A percentile compares a stretch with the other conserved stretches of the same genome.
phyloP scores from a whole-genome alignment of 306 rosid genomes.

The Benincasa hispida region DNA sequence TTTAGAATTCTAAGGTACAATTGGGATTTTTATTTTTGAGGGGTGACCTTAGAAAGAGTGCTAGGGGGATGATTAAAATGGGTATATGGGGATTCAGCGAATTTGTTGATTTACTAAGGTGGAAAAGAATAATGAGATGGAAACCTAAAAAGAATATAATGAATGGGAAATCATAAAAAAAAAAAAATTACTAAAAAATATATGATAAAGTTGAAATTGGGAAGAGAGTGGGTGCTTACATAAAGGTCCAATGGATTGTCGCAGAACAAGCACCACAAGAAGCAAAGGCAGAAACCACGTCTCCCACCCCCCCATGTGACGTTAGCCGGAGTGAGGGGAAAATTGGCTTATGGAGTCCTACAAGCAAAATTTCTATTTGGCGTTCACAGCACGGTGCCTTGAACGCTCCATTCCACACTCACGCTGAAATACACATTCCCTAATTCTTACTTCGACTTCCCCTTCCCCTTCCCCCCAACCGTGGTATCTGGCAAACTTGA shows the following conservation, averaged over 20 bases:
- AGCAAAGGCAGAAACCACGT: conserved; percentile 6
- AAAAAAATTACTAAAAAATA: background rate
- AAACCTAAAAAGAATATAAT: background rate
- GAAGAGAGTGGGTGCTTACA: background rate
- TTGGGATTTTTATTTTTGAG: background rate
- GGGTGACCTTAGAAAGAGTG: background rate
- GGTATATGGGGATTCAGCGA: background rate
- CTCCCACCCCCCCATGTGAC: conserved; percentile 36
- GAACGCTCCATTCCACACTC: background rate
- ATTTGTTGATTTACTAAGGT: background rate
- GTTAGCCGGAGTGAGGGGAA: background rate
- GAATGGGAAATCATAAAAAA: background rate
- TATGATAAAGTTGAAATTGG: background rate
- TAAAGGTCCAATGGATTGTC: conserved; percentile 9
- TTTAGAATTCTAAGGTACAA: no score
- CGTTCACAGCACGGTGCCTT: background rate
- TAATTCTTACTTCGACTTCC: no score
- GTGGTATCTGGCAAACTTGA: conserved; percentile 6
- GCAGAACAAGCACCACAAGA: conserved; percentile 10
- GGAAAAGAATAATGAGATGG: background rate
- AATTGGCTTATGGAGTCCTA: background rate
- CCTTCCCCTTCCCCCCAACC: background rate
- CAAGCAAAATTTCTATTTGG: no score
- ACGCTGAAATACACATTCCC: no score
- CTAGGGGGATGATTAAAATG: background rate